phyloP scores from a whole-genome alignment of 805 yeast genomes.

The Yarrowia alimentaria region DNA sequence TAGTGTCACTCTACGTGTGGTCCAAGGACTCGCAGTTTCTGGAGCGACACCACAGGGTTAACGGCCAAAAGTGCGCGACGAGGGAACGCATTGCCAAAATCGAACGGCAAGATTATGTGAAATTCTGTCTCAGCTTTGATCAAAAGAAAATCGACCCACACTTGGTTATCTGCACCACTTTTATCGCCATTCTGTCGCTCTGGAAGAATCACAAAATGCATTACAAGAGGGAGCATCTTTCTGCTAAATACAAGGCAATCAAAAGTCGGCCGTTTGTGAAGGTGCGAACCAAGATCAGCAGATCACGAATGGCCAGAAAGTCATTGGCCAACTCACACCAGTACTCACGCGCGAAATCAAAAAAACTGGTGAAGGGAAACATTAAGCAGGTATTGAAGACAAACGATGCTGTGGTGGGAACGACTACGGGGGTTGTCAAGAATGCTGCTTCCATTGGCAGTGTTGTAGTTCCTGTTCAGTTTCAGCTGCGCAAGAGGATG shows the following conservation, averaged over 20 bases:
- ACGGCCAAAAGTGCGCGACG: slow-evolving; percentile 3
- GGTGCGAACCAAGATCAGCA: neutral
- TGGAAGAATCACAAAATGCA: slow-evolving; percentile 21
- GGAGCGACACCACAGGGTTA: neutral
- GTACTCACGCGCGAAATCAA: slow-evolving; percentile 13
- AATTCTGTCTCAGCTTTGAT: neutral
- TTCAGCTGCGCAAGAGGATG: slow-evolving; percentile 3
- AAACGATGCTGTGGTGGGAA: neutral
- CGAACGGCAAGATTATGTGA: slow-evolving; percentile 3
- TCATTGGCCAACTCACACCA: neutral
- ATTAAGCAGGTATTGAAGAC: slow-evolving; percentile 8
- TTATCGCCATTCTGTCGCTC: slow-evolving; percentile 1
- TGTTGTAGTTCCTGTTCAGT: slow-evolving; percentile 15
- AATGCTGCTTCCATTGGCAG: slow-evolving; percentile 8
- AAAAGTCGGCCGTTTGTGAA: neutral
- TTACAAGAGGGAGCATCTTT: neutral
- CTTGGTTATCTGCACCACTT: slow-evolving; percentile 12
- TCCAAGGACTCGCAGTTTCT: slow-evolving; percentile 11
- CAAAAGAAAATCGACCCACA: slow-evolving; percentile 17
- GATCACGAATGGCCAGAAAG: slow-evolving; percentile 5
- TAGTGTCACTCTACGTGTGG: slow-evolving; percentile 15
- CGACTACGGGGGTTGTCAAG: slow-evolving; percentile 11
- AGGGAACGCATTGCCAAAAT: slow-evolving; percentile 11
- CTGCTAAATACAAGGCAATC: neutral
- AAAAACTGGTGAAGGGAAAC: neutral